These are phyloP conservation scores for Hydrangea macrophylla DNA, from an alignment of 148 eudicot species.

Conservation along the genomic window DNA sequence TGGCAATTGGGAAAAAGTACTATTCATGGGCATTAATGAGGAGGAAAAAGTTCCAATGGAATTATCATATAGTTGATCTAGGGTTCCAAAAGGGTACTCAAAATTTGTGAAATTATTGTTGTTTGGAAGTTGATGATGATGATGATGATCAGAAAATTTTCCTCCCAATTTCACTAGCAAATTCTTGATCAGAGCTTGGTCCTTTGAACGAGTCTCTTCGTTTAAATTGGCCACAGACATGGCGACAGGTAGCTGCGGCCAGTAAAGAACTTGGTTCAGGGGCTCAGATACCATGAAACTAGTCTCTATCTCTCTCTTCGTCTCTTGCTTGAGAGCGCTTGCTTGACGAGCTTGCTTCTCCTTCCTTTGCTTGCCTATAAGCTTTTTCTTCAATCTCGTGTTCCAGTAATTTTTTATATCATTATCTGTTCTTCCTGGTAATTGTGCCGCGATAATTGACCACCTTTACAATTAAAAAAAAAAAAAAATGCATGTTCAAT, in stretches of 20 bases:
- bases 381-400: slow-evolving; percentile 66
- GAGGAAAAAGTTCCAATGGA: slow-evolving; percentile 13
- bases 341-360: slow-evolving; percentile 35
- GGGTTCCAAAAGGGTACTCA: slow-evolving; percentile 15
- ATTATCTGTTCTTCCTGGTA: slow-evolving; percentile 68
- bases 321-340: slow-evolving; percentile 35
- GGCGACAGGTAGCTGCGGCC: slow-evolving; percentile 24
- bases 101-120: slow-evolving; percentile 12
- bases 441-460: slow-evolving; percentile 73
- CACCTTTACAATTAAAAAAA: slow-evolving; percentile 37
- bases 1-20: slow-evolving; percentile 17
- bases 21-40: slow-evolving; percentile 10
- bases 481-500: neutral
- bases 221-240: slow-evolving; percentile 9
- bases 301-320: slow-evolving; percentile 28
- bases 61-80: slow-evolving; percentile 25
- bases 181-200: slow-evolving; percentile 26
- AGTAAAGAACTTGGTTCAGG: slow-evolving; percentile 30
- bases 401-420: slow-evolving; percentile 76
- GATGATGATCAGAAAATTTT: slow-evolving; percentile 16
- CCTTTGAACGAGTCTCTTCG: slow-evolving; percentile 6
- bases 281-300: slow-evolving; percentile 24
- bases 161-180: slow-evolving; percentile 25
- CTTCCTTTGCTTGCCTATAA: slow-evolving; percentile 51
- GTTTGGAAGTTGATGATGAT: slow-evolving; percentile 17